phyloP scores from a whole-genome alignment of 1,139 yeast species.

The Entelexis paramagnoliae region DNA sequence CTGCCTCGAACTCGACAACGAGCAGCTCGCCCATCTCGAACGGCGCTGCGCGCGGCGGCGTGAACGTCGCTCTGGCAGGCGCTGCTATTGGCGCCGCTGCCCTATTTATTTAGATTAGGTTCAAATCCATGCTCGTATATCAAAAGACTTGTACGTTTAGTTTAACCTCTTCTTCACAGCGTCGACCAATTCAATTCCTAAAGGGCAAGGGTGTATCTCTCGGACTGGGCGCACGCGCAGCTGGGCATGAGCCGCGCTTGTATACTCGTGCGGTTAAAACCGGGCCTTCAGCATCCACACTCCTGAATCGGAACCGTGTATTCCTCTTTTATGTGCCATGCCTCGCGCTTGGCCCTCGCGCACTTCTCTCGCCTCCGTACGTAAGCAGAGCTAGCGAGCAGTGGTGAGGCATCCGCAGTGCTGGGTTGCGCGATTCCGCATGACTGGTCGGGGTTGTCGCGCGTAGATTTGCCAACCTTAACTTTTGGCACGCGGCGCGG shows the following conservation, averaged over 20 bases:
- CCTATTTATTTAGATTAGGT: background rate
- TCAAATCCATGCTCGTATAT: background rate
- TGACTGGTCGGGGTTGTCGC: conserved; percentile 4
- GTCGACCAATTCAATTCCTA: no score
- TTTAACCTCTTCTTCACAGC: no score
- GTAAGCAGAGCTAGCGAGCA: background rate
- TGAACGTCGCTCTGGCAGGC: background rate
- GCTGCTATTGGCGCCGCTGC: conserved; percentile 13
- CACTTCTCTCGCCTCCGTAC: no score
- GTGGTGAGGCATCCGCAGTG: background rate
- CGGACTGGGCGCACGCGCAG: no score
- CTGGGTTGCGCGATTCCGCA: conserved; percentile 13
- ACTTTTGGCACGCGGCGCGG: background rate
- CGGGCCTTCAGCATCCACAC: no score
- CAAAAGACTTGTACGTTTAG: background rate
- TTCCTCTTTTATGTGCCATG: no score
- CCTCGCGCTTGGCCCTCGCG: no score
- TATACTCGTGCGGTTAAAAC: no score
- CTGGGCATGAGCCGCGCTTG: no score
- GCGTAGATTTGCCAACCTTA: background rate
- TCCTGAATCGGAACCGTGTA: no score
- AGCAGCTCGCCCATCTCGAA: background rate
- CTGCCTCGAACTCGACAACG: background rate
- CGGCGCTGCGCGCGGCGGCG: background rate
- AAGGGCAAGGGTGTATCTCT: no score